A percentile compares a stretch with the other conserved stretches of the same genome.
phyloP scores from a whole-genome alignment of 768 basidiomycete species.

The Phaffia tasmanica region DNA sequence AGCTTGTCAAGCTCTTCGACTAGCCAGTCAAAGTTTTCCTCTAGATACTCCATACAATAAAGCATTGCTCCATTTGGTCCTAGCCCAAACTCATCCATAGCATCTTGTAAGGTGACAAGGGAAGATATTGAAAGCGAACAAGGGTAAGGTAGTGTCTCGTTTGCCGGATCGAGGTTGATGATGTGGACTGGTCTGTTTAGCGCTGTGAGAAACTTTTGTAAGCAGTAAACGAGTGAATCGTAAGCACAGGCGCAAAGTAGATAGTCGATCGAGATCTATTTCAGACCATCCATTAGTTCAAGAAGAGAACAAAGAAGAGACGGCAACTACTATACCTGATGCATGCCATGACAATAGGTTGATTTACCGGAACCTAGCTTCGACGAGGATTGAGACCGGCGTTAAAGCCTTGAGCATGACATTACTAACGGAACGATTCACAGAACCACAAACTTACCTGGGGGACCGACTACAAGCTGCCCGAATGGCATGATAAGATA shows the following conservation, averaged over 20 bases:
- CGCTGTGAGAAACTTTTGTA: constrained; percentile 58
- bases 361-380: constrained; percentile 40
- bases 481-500: constrained; percentile 30
- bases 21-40: constrained; percentile 73
- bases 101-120: constrained; percentile 75
- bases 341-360: constrained; percentile 42
- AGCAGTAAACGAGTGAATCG: neutral
- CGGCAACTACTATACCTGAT: constrained; percentile 35
- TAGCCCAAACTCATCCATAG: constrained; percentile 68
- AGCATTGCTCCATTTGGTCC: constrained; percentile 95
- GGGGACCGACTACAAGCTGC: constrained; percentile 40
- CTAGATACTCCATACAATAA: constrained; percentile 93
- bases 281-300: neutral
- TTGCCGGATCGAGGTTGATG: constrained; percentile 93
- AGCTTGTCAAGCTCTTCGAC: constrained; percentile 49
- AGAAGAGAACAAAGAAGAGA: neutral
- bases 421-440: neutral
- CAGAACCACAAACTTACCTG: constrained; percentile 11
- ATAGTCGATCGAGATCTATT: constrained; percentile 1
- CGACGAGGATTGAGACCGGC: neutral
- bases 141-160: constrained; percentile 78
- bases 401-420: neutral
- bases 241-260: neutral
- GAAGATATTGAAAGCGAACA: constrained; percentile 74
- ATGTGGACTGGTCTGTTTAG: constrained; percentile 74